These are phyloP conservation scores for Kwoniella shandongensis DNA, from an alignment of 768 basidiomycete species.

Conservation along the genomic window DNA sequence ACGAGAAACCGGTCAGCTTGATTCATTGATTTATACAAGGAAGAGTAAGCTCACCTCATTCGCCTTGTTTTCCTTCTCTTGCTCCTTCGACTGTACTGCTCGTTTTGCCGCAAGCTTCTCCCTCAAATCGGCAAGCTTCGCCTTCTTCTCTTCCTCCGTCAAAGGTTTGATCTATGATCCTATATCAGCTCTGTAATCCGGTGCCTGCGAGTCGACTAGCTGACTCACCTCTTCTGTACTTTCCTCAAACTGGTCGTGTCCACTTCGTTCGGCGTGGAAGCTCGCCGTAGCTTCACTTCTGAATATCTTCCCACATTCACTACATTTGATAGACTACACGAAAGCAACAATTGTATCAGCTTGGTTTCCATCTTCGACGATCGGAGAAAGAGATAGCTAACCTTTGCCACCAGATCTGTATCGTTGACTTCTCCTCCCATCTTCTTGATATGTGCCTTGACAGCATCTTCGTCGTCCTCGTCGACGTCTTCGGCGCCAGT, in stretches of 20 bases:
- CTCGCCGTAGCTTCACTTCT: constrained; percentile 81
- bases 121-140: constrained; percentile 74
- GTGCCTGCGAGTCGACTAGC: constrained; percentile 4
- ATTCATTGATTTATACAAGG: too few relatives aligned
- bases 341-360: not conserved
- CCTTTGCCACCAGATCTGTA: constrained; percentile 45
- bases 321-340: constrained; percentile 43
- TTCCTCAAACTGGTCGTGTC: constrained; percentile 94
- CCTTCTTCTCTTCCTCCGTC: constrained; percentile 88
- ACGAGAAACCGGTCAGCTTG: constrained; percentile 59
- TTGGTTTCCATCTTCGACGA: not conserved
- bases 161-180: constrained; percentile 75
- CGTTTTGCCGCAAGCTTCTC: constrained; percentile 79
- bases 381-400: constrained; percentile 11
- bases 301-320: constrained; percentile 79
- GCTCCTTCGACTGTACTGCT: constrained; percentile 67
- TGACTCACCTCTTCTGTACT: constrained; percentile 79
- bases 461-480: constrained; percentile 66
- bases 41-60: constrained; percentile 40
- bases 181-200: constrained; percentile 5
- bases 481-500: constrained; percentile 62
- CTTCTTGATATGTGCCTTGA: constrained; percentile 55
- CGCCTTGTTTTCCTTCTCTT: constrained; percentile 64
- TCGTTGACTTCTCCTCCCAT: constrained; percentile 53
- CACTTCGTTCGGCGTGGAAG: constrained; percentile 91